Evolutionary conservation across 2,329 filamentous ascomycete species (phyloP), one percentile per base, ranked within the genome.

Genomic region (Ophiostoma perfectum): DNA sequence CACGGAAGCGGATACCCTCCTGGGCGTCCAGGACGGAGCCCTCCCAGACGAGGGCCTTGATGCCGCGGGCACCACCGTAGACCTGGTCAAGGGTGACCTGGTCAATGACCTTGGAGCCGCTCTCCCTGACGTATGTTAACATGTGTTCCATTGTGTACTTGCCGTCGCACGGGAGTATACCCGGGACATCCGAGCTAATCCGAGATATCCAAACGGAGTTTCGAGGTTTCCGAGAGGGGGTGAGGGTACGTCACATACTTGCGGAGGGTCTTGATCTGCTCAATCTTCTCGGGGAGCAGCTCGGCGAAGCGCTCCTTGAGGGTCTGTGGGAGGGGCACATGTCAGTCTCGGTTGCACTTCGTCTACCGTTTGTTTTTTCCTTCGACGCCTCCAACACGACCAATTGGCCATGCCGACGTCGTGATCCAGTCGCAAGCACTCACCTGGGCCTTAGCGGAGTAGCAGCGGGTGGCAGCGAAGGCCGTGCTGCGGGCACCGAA

Each of bases 11-110:
- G 82, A 99, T 99, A 84, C 95, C 95, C 87, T 99, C 95, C 86
- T 98, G 93, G 69, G 94, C 87, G 83, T 99, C 95, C 77, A 99
- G 90, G 76, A 99, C 95, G 77, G 95, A 99, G 76, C 94, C 90
- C 84, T 99, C 95, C 95, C 95, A 99, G 77, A 99, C 95, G 72
- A 99, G 90, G 75, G 90, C 90, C 88, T 98, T 99, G 84, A 99
- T 96, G 78, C 95, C 94, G 85, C 95, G 94, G 78, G 95, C 95
- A 89, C 95, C 95, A 80, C 95, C 95, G 81, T 98, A 99, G 79
- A 97, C 95, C 85, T 99, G 95, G 86, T 98, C 95, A 74, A 99
- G 91, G 71, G 95, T 99, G 80, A 99, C 92, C 87, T 98, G 92
- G 81, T 95, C 94, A 75, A 99, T 80, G 77, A 98, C 92, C 85